Percentiles rank a stretch among this genome's conserved stretches.
These are phyloP conservation scores for Aspergillus unguis DNA, from an alignment of 2,329 filamentous ascomycete genomes.

Conservation along the genomic window DNA sequence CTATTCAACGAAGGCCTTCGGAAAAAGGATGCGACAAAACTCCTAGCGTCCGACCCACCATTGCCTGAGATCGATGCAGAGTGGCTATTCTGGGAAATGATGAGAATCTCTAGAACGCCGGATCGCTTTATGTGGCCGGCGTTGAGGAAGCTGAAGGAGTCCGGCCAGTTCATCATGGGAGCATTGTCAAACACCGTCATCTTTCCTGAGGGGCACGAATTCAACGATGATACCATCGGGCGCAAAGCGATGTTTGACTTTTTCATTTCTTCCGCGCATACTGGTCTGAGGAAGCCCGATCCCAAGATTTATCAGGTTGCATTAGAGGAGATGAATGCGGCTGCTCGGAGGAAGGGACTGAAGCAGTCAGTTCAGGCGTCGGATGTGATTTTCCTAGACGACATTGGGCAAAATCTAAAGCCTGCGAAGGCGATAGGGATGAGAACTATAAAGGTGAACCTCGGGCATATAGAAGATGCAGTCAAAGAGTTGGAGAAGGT, in stretches of 20 bases:
- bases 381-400: constrained; percentile 84
- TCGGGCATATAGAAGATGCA: constrained; percentile 75
- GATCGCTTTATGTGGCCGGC: constrained; percentile 91
- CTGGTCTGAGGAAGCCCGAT: constrained; percentile 85
- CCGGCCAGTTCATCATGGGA: constrained; percentile 67
- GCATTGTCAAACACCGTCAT: constrained; percentile 88
- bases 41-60: constrained; percentile 49
- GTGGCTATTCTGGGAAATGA: constrained; percentile 87
- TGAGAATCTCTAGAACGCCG: constrained; percentile 64
- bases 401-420: constrained; percentile 92
- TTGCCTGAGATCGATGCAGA: constrained; percentile 73
- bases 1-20: constrained; percentile 48
- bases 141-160: constrained; percentile 63
- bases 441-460: constrained; percentile 75
- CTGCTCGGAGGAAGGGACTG: constrained; percentile 57
- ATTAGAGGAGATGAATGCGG: constrained; percentile 62
- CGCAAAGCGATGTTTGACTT: constrained; percentile 73
- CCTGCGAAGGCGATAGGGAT: constrained; percentile 71
- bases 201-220: constrained; percentile 71
- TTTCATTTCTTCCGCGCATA: constrained; percentile 81
- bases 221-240: constrained; percentile 58
- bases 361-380: constrained; percentile 53
- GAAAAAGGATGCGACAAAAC: constrained; percentile 23
- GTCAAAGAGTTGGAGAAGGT: constrained; percentile 75
- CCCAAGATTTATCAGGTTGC: constrained; percentile 75